Percentiles rank a stretch among this genome's conserved stretches.
These are phyloP conservation scores for Dipodascus geniculatus DNA, from an alignment of 805 yeast genomes.

Conservation along the genomic window DNA sequence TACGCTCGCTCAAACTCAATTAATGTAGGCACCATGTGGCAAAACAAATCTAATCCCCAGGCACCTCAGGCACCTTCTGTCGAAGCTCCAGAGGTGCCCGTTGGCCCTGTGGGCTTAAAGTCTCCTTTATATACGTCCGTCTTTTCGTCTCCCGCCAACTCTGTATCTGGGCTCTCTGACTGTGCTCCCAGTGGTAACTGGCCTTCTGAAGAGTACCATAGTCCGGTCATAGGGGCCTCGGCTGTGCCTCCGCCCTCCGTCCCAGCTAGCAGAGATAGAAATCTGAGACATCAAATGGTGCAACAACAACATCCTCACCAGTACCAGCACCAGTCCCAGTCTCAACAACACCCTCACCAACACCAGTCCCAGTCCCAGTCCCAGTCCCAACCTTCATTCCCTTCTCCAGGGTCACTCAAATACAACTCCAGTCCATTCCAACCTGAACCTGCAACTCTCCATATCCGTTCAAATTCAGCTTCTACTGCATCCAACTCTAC, in stretches of 20 bases:
- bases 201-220: not conserved
- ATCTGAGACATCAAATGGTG: not conserved
- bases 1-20: not conserved
- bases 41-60: not conserved
- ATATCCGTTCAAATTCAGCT: not conserved
- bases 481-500: not conserved
- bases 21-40: not conserved
- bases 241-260: not conserved
- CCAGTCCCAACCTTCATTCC: not conserved
- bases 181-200: not conserved
- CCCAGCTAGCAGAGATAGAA: not conserved
- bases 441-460: not conserved
- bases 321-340: not conserved
- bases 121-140: not conserved
- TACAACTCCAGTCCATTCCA: not conserved
- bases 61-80: not conserved
- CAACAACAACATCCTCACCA: not conserved
- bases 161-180: not conserved
- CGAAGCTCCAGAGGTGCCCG: no score
- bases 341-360: not conserved
- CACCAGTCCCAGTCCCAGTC: no score
- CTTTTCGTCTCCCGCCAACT: not conserved
- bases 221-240: not conserved
- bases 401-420: not conserved
- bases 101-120: not conserved